Conservation (phyloP, 2,329 filamentous ascomycete genomes). For the Botrytis deweyae region DNA sequence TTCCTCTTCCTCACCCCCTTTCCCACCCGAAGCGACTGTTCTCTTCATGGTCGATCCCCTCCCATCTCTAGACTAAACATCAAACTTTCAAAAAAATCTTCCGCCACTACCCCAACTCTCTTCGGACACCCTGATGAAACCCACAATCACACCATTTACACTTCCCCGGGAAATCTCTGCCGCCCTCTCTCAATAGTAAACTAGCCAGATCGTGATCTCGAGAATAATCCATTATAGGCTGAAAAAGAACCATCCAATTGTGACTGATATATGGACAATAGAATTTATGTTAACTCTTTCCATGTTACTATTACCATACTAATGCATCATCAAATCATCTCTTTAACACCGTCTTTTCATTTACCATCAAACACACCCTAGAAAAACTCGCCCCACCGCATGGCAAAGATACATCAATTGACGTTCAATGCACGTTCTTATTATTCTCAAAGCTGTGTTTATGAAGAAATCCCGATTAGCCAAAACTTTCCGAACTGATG, state of each 20-base stretch:
- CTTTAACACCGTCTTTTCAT: background rate
- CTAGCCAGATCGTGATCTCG: too few species aligned
- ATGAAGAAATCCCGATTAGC: too few species aligned
- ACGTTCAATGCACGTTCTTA: too few species aligned
- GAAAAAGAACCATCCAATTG: background rate
- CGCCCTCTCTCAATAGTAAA: background rate
- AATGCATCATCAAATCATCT: background rate
- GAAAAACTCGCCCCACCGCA: too few species aligned
- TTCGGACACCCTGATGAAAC: background rate
- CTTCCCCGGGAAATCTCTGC: too few species aligned
- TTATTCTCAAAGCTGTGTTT: too few species aligned
- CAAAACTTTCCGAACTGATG: too few species aligned
- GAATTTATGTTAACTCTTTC: background rate
- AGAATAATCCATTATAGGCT: background rate
- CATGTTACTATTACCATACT: background rate
- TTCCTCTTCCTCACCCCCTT: background rate
- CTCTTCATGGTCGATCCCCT: too few species aligned
- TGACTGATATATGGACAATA: background rate
- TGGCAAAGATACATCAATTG: too few species aligned
- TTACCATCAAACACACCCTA: too few species aligned
- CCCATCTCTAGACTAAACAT: background rate
- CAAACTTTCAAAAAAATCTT: background rate
- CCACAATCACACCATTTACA: background rate
- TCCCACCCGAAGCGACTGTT: background rate
- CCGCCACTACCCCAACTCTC: background rate